Conservation (phyloP, 768 basidiomycete species). For the Lentinus brumalis region DNA sequence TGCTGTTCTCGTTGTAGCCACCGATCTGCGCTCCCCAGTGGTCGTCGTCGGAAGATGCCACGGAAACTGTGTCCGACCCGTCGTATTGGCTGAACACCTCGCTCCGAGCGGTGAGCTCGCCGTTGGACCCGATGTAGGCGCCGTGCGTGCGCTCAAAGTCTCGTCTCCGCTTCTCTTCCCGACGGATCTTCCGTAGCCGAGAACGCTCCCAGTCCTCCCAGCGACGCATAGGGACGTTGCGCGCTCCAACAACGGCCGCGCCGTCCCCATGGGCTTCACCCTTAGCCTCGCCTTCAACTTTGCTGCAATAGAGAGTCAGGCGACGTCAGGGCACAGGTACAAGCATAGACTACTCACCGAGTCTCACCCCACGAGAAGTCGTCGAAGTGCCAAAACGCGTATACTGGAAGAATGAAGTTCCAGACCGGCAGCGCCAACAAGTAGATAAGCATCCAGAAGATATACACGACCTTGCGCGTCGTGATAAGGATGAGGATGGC, state of each 20-base stretch:
- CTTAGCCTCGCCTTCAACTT: constrained; percentile 91
- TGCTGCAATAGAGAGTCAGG: constrained; percentile 48
- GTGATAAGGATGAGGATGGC: constrained; percentile 92
- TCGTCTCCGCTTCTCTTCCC: constrained; percentile 79
- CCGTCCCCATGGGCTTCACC: constrained; percentile 76
- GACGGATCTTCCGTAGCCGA: constrained; percentile 83
- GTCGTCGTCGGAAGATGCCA: constrained; percentile 90
- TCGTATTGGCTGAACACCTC: constrained; percentile 63
- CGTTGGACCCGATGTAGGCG: constrained; percentile 66
- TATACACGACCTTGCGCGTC: constrained; percentile 92
- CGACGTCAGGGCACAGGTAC: background rate
- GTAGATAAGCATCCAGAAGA: constrained; percentile 98
- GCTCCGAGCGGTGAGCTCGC: constrained; percentile 57
- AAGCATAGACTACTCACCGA: constrained; percentile 53
- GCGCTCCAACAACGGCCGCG: constrained; percentile 49
- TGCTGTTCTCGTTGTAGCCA: constrained; percentile 86
- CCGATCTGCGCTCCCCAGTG: constrained; percentile 96
- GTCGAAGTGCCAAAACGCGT: constrained; percentile 99
- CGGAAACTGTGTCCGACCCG: constrained; percentile 78
- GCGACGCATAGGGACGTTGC: constrained; percentile 85
- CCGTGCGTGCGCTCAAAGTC: constrained; percentile 84
- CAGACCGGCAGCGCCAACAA: constrained; percentile 90
- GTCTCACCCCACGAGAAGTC: constrained; percentile 99
- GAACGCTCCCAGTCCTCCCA: constrained; percentile 99
- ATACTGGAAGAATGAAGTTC: constrained; percentile 93